These are phyloP conservation scores for Geum urbanum DNA, from an alignment of 306 rosid species.

Conservation along the genomic window DNA sequence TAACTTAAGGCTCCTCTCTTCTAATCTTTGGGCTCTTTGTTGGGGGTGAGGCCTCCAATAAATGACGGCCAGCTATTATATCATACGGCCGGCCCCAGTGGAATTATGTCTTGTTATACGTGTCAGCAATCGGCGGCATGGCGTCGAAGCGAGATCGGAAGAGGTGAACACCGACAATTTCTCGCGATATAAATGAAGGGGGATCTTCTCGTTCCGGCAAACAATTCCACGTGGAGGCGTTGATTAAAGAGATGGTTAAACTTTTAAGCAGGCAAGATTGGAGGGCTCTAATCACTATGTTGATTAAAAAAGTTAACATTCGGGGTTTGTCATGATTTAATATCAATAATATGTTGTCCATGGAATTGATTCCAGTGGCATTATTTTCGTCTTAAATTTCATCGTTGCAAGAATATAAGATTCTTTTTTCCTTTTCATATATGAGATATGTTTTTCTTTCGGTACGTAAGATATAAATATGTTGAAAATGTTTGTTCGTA, in stretches of 20 bases:
- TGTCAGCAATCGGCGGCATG: not conserved
- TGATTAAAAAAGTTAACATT: not conserved
- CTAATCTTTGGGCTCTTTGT: constrained; percentile 9
- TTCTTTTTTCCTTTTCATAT: too few species aligned
- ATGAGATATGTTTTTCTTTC: too few species aligned
- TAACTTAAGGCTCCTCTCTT: not conserved
- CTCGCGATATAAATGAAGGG: constrained; percentile 28
- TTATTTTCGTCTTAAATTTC: too few species aligned
- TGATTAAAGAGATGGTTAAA: too few species aligned
- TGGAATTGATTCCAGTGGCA: too few species aligned
- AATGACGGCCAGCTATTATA: constrained; percentile 49
- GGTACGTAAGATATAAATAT: too few species aligned
- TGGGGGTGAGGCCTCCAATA: constrained; percentile 27
- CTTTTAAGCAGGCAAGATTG: too few species aligned
- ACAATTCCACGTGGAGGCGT: not conserved
- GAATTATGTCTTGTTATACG: constrained; percentile 15
- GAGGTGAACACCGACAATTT: constrained; percentile 51
- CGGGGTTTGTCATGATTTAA: too few species aligned
- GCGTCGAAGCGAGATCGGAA: not conserved
- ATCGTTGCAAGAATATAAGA: too few species aligned
- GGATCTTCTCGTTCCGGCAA: not conserved
- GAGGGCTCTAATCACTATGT: constrained; percentile 2
- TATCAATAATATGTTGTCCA: too few species aligned
- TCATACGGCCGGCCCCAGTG: constrained; percentile 26
- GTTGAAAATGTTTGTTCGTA: too few species aligned